These are phyloP conservation scores for Xylariaceae sp. DNA, from an alignment of 2,329 filamentous ascomycete species.

Conservation along the genomic window DNA sequence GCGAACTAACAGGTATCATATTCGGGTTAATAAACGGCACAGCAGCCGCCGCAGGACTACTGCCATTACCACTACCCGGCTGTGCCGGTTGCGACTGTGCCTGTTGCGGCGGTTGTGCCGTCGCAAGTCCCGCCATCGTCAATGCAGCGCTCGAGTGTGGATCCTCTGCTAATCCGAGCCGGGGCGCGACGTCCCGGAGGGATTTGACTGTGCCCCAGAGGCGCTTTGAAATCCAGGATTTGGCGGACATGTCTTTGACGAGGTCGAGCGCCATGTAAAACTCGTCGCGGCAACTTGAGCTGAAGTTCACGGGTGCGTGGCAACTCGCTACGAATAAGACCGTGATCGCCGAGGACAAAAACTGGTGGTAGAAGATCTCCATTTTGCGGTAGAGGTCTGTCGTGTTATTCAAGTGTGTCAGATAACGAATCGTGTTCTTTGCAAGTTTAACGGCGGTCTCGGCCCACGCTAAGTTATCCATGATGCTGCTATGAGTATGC, in stretches of 20 bases:
- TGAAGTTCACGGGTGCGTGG: constrained; percentile 70
- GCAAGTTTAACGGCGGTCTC: constrained; percentile 71
- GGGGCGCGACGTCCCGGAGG: constrained; percentile 67
- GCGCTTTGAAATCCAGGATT: constrained; percentile 67
- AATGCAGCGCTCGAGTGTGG: constrained; percentile 49
- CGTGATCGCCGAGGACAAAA: constrained; percentile 69
- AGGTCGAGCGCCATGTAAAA: constrained; percentile 76
- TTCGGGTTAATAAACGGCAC: constrained; percentile 17
- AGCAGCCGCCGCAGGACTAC: no score
- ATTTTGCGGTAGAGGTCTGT: constrained; percentile 67
- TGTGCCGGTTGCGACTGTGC: no score
- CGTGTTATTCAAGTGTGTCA: constrained; percentile 67
- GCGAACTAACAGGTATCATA: constrained; percentile 13
- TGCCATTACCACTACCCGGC: no score
- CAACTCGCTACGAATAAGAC: constrained; percentile 74
- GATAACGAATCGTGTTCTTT: constrained; percentile 70
- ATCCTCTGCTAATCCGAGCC: constrained; percentile 58
- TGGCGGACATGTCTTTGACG: constrained; percentile 66
- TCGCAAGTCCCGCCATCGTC: constrained; percentile 53
- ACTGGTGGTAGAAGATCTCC: constrained; percentile 78
- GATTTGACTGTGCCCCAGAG: constrained; percentile 70
- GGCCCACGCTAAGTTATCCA: constrained; percentile 68
- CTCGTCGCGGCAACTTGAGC: constrained; percentile 63
- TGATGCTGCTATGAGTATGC: constrained; percentile 79
- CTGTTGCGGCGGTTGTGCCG: constrained; percentile 19